phyloP scores from a whole-genome alignment of 306 rosid genomes.

The Cucurbita moschata region DNA sequence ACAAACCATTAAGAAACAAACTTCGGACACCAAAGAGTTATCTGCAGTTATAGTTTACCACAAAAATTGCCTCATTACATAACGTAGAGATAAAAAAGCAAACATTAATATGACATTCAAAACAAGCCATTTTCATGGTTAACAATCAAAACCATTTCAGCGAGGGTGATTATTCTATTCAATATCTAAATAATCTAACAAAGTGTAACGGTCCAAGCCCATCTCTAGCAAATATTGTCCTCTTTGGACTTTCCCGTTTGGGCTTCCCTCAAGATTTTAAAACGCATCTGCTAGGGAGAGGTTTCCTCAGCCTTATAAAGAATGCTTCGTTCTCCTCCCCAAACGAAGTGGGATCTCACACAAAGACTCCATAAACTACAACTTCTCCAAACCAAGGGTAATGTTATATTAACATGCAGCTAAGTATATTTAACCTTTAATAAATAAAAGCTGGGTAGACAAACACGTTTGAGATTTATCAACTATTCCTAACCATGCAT shows the following conservation, averaged over 20 bases:
- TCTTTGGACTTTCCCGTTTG: too few relatives aligned
- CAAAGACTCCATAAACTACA: neutral
- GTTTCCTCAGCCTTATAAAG: too few relatives aligned
- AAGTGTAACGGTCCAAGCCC: too few relatives aligned
- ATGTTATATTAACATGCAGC: neutral
- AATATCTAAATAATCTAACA: neutral
- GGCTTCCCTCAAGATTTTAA: too few relatives aligned
- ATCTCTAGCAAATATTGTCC: too few relatives aligned
- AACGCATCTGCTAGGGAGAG: too few relatives aligned
- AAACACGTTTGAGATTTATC: neutral
- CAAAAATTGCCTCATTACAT: neutral
- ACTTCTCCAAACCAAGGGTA: neutral
- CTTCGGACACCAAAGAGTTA: neutral
- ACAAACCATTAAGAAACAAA: neutral
- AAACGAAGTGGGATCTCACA: too few relatives aligned
- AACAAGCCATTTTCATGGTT: neutral
- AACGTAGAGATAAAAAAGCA: neutral
- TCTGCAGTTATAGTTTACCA: neutral
- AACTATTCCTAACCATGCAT: neutral
- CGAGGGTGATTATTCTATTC: neutral
- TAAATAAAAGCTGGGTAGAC: neutral
- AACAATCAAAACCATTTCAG: neutral
- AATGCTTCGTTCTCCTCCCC: too few relatives aligned
- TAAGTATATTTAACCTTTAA: neutral
- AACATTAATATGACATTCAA: neutral